A percentile compares a stretch with the other conserved stretches of the same genome.
phyloP scores from a whole-genome alignment of 2,329 filamentous ascomycete species.

The Laburnicola sp. region DNA sequence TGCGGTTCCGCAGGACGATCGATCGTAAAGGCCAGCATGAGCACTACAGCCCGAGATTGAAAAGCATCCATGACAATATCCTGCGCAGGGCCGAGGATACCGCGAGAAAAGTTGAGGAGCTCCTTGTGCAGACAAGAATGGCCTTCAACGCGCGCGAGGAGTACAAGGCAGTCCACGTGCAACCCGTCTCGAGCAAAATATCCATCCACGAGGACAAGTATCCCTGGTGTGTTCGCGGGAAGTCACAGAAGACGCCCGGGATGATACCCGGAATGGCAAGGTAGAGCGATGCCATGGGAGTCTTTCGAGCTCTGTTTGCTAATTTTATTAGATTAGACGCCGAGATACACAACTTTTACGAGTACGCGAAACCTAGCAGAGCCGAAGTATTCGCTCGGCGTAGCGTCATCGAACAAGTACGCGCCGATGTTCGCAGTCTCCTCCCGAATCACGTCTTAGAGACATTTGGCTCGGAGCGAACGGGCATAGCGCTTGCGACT shows the following conservation, averaged over 20 bases:
- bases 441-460: conserved; percentile 41
- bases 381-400: conserved; percentile 48
- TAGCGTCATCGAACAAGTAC: conserved; percentile 39
- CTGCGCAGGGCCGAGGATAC: background rate
- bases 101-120: background rate
- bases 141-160: conserved; percentile 18
- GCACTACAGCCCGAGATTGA: background rate
- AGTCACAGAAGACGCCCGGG: conserved; percentile 34
- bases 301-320: background rate
- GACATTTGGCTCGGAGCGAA: conserved; percentile 58
- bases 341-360: conserved; percentile 35
- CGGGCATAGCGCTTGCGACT: conserved; percentile 54
- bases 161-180: conserved; percentile 24
- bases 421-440: conserved; percentile 15
- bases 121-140: conserved; percentile 11
- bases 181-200: conserved; percentile 9
- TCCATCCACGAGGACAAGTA: conserved; percentile 13
- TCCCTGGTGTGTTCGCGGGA: conserved; percentile 27
- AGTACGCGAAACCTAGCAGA: conserved; percentile 42
- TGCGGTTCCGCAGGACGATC: too few relatives aligned
- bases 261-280: conserved; percentile 4
- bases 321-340: conserved; percentile 36
- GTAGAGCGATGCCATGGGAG: conserved; percentile 13
- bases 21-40: too few relatives aligned
- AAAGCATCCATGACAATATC: background rate